Base-by-base conservation (phyloP, 257 asterid genomes). In the Jaltomata sinuosa region DNA sequence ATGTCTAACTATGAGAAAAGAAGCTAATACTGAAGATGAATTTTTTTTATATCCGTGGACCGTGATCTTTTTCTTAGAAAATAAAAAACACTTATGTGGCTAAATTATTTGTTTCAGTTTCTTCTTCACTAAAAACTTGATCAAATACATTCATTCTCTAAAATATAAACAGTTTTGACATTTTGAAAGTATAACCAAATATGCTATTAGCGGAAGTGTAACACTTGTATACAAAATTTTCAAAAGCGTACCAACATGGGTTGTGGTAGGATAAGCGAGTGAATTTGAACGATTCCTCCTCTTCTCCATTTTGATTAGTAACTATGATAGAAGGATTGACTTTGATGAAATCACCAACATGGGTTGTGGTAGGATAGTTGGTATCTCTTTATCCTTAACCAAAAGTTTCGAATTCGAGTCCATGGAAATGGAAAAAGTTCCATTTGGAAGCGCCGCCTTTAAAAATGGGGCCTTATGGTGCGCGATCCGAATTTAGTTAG, bases 371-470 rank as follows among this genome's bases (percentile, higher is more conserved):
- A 55, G 7, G 64, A 11, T 55, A 55, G 15, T 55, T 55, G 4
- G 0, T 1, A 55, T 21, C 5, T 0, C 14, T 55, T 1, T 3
- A 21, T 21, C 27, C 6, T 1, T 55, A 21, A 21, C n/a, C 21
- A 21, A 4, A 21, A 0, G 3, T 8, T 55, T 9, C 0, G 0
- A 3, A 3, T 55, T n/a, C 6, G 9, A 55, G 15, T 11, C 6
- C 2, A 1, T n/a, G 11, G 0, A 9, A n/a, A n/a, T 8, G 0
- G n/a, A 55, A 55, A 55, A 55, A 1, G n/a, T 8, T 21, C 0
- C n/a, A 3, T 8, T 55, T 0, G 1, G 0, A n/a, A 21, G 1
- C 1, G n/a, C 1, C 1, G 3, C 14, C 2, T 0, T 3, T 0
- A 7, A 0, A 21, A 55, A 21, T 55, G n/a, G 4, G n/a, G 4